Base-by-base conservation (phyloP, 495 filamentous ascomycete species). In the Aspergillus carlsbadensis region DNA sequence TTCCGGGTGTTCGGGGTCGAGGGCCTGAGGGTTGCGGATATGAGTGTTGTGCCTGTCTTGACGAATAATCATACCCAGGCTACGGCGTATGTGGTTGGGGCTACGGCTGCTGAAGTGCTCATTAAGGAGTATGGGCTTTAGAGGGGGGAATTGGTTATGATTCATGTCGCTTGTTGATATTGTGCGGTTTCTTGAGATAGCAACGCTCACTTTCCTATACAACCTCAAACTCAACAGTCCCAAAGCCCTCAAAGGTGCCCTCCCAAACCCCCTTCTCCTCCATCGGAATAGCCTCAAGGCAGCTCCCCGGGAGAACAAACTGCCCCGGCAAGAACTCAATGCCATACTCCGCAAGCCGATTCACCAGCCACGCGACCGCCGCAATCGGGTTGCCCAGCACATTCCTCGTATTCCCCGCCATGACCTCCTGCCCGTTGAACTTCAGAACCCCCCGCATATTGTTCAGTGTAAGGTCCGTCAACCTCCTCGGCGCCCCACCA, bases 21-120 rank as follows among this genome's bases (percentile, higher is more conserved):
- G 40, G 69, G 70, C 0, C 65, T 90, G 11, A 29, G 87, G 10
- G 75, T 89, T 5, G 83, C 78, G 3, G 87, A 90, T 72, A 81
- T 84, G 70, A 87, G 84, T 59, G 79, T 86, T 42, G 72, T 86
- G 20, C 86, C 86, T 5, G 62, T 87, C n/a, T 52, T 86, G 54
- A 66, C 70, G 7, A 76, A 72, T 41, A 71, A 69, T 21, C 74
- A 76, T 54, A 71, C 67, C 0, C 73, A 76, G 56, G 68, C 69
- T 11, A 69, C 70, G 10, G 57, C 77, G 20, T 56, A 56, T 49
- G 53, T 56, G 6, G 39, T 35, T 15, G 53, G 53, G 2, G 43
- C 36, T 1, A 48, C 53, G 11, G 20, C 18, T 11, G 53, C 53
- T 2, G 53, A 56, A n/a, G 44, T 48, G 20, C 26, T 56, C 21